Percentiles rank a stretch among this genome's conserved stretches.
Conservation (phyloP, 2,329 filamentous ascomycete genomes). For the Ustilaginoidea virens region DNA sequence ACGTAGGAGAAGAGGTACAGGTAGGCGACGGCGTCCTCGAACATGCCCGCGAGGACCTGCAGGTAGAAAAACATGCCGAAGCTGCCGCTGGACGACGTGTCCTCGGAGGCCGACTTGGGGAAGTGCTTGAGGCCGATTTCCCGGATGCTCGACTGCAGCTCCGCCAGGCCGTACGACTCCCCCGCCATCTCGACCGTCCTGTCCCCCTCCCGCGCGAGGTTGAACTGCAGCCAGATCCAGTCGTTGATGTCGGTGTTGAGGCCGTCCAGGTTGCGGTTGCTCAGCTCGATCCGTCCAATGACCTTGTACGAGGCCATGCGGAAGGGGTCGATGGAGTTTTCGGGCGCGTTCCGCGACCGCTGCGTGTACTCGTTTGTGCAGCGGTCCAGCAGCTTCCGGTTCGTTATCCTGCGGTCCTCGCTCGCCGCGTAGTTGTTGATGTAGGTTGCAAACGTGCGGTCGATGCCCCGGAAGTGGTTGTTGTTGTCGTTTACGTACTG, state of each 20-base stretch:
- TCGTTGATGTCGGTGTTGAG: slow-evolving; percentile 51
- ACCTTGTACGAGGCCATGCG: slow-evolving; percentile 97
- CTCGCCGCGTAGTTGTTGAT: slow-evolving; percentile 70
- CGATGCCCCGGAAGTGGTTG: slow-evolving; percentile 72
- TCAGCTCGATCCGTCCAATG: slow-evolving; percentile 62
- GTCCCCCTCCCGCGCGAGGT: slow-evolving; percentile 50
- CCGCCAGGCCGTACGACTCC: slow-evolving; percentile 47
- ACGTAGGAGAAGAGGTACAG: slow-evolving; percentile 85
- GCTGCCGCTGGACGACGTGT: slow-evolving; percentile 53
- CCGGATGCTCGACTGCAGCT: slow-evolving; percentile 64
- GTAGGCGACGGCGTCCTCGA: slow-evolving; percentile 83
- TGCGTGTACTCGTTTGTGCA: slow-evolving; percentile 86
- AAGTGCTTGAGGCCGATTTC: slow-evolving; percentile 91
- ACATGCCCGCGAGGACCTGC: slow-evolving; percentile 80
- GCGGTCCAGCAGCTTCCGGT: slow-evolving; percentile 65
- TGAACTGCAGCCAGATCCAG: slow-evolving; percentile 60
- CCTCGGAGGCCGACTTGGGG: slow-evolving; percentile 63
- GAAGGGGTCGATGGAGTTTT: slow-evolving; percentile 84
- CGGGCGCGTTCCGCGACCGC: slow-evolving; percentile 66
- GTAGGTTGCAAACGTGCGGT: slow-evolving; percentile 79
- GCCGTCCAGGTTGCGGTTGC: slow-evolving; percentile 46
- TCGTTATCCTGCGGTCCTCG: slow-evolving; percentile 56
- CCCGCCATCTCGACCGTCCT: slow-evolving; percentile 47
- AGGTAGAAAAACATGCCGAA: slow-evolving; percentile 91
- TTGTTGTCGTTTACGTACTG: slow-evolving; percentile 72